Evolutionary conservation across 164 flowering plant species (phyloP).

Genomic region (Kalanchoe fedtschenkoi): DNA sequence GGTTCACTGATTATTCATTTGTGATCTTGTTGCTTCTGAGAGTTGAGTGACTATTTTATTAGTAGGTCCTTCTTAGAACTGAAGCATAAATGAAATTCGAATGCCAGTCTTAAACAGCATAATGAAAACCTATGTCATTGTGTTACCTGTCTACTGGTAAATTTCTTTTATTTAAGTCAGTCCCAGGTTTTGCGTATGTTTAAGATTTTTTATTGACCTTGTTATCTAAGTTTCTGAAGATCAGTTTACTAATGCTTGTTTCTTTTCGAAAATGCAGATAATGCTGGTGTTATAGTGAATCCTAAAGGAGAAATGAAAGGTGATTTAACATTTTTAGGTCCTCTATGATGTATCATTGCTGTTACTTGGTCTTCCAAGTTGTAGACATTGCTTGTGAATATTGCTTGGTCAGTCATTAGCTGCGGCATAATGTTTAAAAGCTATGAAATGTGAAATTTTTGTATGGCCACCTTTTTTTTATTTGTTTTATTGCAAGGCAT

Average conservation of each 20-base stretch:
- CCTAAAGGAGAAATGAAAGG: constrained; percentile 6
- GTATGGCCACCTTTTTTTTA: too few relatives aligned
- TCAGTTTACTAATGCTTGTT: background rate
- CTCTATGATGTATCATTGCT: too few relatives aligned
- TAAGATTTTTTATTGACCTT: background rate
- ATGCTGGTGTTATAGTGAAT: constrained; percentile 1
- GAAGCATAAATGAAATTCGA: constrained; percentile 2
- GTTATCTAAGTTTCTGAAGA: background rate
- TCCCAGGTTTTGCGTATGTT: background rate
- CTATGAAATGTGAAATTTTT: too few relatives aligned
- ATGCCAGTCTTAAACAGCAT: constrained; percentile 1
- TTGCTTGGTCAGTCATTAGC: too few relatives aligned
- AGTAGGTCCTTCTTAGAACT: constrained; percentile 1
- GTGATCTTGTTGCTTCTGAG: constrained; percentile 1
- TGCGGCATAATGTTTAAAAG: too few relatives aligned
- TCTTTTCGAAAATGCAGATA: background rate
- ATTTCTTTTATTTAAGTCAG: background rate
- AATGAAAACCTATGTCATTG: background rate
- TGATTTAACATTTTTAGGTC: background rate
- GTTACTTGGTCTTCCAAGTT: too few relatives aligned
- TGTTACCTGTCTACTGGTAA: constrained; percentile 5
- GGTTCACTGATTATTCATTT: background rate
- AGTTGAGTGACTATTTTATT: background rate
- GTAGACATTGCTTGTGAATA: too few relatives aligned
- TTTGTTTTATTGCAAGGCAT: too few relatives aligned